Base-by-base conservation (phyloP, 805 yeast species). In the Kuraishia cidri region DNA sequence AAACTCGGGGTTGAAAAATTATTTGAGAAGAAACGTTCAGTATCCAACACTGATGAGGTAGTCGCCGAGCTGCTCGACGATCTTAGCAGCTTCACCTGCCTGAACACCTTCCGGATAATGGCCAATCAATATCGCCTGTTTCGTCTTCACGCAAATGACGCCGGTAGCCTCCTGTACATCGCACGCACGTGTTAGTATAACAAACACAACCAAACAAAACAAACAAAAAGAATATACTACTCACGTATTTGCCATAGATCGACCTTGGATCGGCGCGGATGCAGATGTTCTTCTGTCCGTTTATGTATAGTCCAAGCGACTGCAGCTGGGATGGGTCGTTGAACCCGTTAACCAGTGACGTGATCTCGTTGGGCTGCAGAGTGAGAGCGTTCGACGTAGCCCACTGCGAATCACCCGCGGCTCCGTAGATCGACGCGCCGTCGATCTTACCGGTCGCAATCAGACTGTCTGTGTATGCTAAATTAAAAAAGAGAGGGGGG, bases 391-490 rank as follows among this genome's bases (percentile, higher is more conserved):
- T 71, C 12, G 92, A 69, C 45, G 78, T 74, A 15, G 97, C 97
- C 98, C 98, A 92, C 33, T 77, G 72, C 14, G 95, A 72, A 57
- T 88, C 95, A 29, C 98, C 98, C 10, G 94, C 95, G 45, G 83
- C 80, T 7, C 97, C 88, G 61, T 83, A 88, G 45, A 92, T 75
- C 26, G 94, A 92, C 22, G 97, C 96, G 57, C 77, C 77, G 64
- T 90, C 97, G 44, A 92, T 69, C 58, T 84, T 85, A 41, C 86
- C 85, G 32, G 97, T 82, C 36, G 79, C 83, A 44, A 82, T 64
- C 46, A 92, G 76, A 64, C 87, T 90, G 57, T 92, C 97, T 35
- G 96, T 87, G 72, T 92, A 92, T 39, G 97, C 97, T 87, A 36
- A 30, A 31, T 5, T 19, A 10, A n/a, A n/a, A n/a, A n/a, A n/a